Evolutionary conservation across 2,329 filamentous ascomycete species (phyloP).

Genomic region (Blastomyces silverae): DNA sequence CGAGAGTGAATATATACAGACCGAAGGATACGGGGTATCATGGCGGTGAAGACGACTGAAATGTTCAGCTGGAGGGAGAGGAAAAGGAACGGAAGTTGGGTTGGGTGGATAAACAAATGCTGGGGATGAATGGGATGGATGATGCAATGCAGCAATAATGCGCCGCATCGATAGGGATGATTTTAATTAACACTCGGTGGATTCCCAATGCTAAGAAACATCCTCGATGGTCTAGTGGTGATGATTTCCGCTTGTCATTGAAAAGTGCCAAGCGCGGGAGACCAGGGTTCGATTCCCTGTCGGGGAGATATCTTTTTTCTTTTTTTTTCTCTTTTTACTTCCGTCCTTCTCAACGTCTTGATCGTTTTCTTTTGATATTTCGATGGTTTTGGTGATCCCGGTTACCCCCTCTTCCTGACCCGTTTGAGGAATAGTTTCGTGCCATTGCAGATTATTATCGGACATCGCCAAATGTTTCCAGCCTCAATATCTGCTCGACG

Average conservation of each 20-base stretch:
- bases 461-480: neutral
- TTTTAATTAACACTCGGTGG: neutral
- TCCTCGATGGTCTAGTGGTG: constrained; percentile 15
- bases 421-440: too few species aligned
- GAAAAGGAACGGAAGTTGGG: neutral
- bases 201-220: too few species aligned
- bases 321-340: too few species aligned
- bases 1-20: neutral
- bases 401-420: too few species aligned
- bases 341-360: too few species aligned
- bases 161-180: neutral
- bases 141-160: neutral
- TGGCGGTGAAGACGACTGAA: neutral
- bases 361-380: too few species aligned
- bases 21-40: constrained; percentile 8
- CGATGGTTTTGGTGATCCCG: too few species aligned
- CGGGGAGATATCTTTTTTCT: constrained; percentile 1
- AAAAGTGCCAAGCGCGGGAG: constrained; percentile 7
- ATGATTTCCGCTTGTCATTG: constrained; percentile 14
- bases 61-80: neutral
- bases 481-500: too few species aligned
- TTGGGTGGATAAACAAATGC: neutral
- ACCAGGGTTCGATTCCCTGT: constrained; percentile 13
- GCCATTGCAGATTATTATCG: neutral
- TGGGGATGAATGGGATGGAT: neutral